Percentiles rank a stretch among this genome's conserved stretches.
phyloP scores from a whole-genome alignment of 1,284 basidiomycete genomes.

The Boletellus deceptivus region DNA sequence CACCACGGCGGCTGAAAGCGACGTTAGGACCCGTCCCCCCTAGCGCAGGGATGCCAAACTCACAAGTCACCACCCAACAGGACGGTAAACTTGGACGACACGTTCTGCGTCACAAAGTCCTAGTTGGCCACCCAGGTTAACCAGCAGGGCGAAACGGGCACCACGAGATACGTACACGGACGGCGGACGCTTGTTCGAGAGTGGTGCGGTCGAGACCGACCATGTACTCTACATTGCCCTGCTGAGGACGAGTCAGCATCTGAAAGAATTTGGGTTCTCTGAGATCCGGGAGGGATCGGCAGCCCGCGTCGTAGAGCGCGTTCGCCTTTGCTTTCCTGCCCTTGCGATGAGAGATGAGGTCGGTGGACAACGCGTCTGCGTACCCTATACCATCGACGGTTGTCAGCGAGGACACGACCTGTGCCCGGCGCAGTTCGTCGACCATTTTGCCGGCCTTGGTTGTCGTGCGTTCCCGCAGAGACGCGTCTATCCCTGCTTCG shows the following conservation, averaged over 20 bases:
- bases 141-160: neutral
- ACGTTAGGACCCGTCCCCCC: neutral
- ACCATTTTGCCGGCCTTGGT: conserved; percentile 20
- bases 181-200: conserved; percentile 40
- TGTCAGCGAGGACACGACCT: conserved; percentile 17
- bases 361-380: conserved; percentile 16
- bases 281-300: conserved; percentile 43
- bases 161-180: conserved; percentile 37
- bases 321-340: conserved; percentile 40
- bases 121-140: conserved; percentile 19
- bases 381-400: conserved; percentile 25
- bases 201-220: conserved; percentile 38
- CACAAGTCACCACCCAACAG: conserved; percentile 52
- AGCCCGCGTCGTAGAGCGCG: conserved; percentile 47
- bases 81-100: conserved; percentile 46
- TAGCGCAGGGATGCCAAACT: conserved; percentile 27
- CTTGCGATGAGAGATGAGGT: neutral
- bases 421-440: conserved; percentile 19
- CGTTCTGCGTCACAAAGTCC: conserved; percentile 44
- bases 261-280: conserved; percentile 36
- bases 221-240: conserved; percentile 39
- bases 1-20: conserved; percentile 43
- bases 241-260: conserved; percentile 38
- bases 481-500: conserved; percentile 12
- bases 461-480: neutral